Evolutionary conservation across 1,284 basidiomycete genomes (phyloP).

Genomic region (Mycena sp.): DNA sequence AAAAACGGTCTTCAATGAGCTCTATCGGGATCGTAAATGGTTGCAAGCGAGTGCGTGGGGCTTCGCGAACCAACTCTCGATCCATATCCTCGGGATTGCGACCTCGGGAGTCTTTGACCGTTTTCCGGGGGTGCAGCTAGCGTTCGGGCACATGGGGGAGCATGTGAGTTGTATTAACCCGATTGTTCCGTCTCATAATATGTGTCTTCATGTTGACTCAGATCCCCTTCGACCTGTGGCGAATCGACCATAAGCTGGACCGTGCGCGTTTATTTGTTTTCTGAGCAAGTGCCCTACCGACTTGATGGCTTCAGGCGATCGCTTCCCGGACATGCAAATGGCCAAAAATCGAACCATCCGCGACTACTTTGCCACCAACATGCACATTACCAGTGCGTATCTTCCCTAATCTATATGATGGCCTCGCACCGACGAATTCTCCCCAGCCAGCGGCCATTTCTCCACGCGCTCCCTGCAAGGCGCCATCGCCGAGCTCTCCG

Average conservation of each 20-base stretch:
- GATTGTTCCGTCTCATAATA: neutral
- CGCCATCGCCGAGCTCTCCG: conserved; percentile 33
- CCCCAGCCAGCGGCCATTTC: conserved; percentile 32
- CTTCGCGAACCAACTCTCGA: conserved; percentile 36
- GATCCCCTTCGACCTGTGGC: conserved; percentile 37
- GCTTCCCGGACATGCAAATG: conserved; percentile 37
- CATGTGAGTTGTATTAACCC: conserved; percentile 19
- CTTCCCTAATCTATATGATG: neutral
- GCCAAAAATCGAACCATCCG: conserved; percentile 35
- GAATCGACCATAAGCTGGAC: conserved; percentile 37
- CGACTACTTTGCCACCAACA: conserved; percentile 37
- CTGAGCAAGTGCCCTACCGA: neutral
- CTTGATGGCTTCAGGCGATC: conserved; percentile 24
- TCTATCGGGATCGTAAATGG: conserved; percentile 32
- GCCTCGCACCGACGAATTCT: neutral
- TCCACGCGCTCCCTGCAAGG: conserved; percentile 33
- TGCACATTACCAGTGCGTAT: conserved; percentile 36
- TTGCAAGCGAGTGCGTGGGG: conserved; percentile 34
- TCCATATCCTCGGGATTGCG: conserved; percentile 37
- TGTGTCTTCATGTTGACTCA: neutral
- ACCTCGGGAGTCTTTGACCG: conserved; percentile 38
- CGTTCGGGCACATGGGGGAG: conserved; percentile 33
- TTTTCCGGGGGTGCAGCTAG: conserved; percentile 34
- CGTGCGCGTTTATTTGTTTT: conserved; percentile 11
- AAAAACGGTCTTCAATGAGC: conserved; percentile 21